Evolutionary conservation across 495 filamentous ascomycete species (phyloP).

Genomic region (Penicillium pancosmium): DNA sequence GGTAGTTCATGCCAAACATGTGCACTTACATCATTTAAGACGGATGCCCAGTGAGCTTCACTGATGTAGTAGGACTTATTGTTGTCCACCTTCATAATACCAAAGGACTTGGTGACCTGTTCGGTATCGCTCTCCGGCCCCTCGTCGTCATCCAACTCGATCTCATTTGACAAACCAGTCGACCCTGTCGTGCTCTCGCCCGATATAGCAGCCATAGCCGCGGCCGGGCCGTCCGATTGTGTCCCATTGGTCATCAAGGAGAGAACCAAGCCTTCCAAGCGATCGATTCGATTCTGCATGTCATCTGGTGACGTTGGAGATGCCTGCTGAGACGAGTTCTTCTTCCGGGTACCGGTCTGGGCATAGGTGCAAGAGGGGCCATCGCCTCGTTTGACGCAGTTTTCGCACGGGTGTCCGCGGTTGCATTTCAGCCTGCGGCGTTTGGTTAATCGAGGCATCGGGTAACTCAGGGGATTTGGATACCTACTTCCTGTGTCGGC

Average conservation of each 20-base stretch:
- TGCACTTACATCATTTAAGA: conserved; percentile 72
- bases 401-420: conserved; percentile 88
- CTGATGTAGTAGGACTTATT: conserved; percentile 86
- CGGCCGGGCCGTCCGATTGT: conserved; percentile 65
- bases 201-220: conserved; percentile 64
- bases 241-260: conserved; percentile 92
- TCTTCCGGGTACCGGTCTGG: conserved; percentile 73
- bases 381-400: conserved; percentile 89
- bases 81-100: conserved; percentile 84
- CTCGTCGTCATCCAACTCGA: conserved; percentile 60
- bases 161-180: conserved; percentile 47
- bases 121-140: conserved; percentile 82
- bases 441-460: background rate
- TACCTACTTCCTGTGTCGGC: conserved; percentile 89
- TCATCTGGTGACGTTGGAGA: conserved; percentile 76
- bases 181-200: conserved; percentile 59
- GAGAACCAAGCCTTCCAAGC: conserved; percentile 90
- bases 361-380: conserved; percentile 88
- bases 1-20: background rate
- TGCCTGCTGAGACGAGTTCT: conserved; percentile 62
- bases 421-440: conserved; percentile 83
- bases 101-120: conserved; percentile 81
- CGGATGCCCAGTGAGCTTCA: conserved; percentile 86
- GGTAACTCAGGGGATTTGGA: background rate
- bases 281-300: conserved; percentile 99